These are phyloP conservation scores for Fulvia fulva DNA, from an alignment of 2,329 filamentous ascomycete species.

Conservation along the genomic window DNA sequence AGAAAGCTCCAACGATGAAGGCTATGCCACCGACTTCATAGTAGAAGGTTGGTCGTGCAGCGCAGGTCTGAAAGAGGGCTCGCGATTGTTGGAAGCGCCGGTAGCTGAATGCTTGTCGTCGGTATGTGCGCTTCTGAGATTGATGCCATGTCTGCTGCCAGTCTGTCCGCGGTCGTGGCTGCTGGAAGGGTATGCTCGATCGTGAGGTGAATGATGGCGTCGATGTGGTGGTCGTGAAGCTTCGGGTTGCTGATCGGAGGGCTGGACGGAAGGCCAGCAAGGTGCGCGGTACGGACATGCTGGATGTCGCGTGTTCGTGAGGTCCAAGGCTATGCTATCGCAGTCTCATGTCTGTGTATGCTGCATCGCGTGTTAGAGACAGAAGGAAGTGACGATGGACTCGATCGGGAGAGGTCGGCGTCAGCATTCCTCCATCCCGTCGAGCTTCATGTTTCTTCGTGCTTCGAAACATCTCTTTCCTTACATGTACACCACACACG, in stretches of 20 bases:
- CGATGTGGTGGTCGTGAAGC: neutral
- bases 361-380: too few relatives aligned
- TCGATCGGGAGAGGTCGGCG: too few relatives aligned
- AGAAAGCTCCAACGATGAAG: conserved; percentile 51
- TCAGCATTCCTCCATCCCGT: too few relatives aligned
- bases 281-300: neutral
- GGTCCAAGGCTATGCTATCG: neutral
- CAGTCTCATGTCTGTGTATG: neutral
- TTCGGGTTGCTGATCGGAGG: neutral
- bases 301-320: neutral
- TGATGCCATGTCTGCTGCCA: conserved; percentile 14
- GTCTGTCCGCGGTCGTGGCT: neutral
- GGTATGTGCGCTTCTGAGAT: conserved; percentile 19
- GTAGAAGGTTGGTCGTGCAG: conserved; percentile 44
- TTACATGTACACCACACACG: too few relatives aligned
- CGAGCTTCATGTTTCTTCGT: too few relatives aligned
- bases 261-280: neutral
- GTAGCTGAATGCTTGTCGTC: conserved; percentile 30
- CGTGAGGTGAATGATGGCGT: neutral
- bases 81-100: conserved; percentile 28
- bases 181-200: neutral
- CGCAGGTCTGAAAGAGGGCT: conserved; percentile 36
- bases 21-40: conserved; percentile 42
- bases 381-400: too few relatives aligned
- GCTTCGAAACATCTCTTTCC: too few relatives aligned